Conservation (phyloP, 495 filamentous ascomycete genomes). For the Ramalina intermedia region DNA sequence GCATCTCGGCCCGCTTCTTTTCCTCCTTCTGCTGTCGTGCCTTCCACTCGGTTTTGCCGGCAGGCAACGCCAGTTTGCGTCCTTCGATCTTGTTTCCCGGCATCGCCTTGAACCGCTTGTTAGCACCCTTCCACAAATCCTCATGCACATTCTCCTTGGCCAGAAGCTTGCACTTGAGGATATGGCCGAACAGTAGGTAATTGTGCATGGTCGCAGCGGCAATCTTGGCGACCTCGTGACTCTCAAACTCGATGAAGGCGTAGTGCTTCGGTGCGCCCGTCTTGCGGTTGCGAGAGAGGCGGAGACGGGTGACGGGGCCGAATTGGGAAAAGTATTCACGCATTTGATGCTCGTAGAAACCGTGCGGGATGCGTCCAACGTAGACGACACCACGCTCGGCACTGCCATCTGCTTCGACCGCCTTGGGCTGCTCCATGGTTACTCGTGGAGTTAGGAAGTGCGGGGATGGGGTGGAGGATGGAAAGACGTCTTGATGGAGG, state of each 20-base stretch:
- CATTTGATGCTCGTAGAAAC: constrained; percentile 97
- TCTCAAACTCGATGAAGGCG: constrained; percentile 82
- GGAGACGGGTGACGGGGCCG: constrained; percentile 63
- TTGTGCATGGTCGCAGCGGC: constrained; percentile 93
- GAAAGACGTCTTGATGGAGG: constrained; percentile 34
- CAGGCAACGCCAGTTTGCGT: constrained; percentile 51
- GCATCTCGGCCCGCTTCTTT: constrained; percentile 46
- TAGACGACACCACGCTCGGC: constrained; percentile 69
- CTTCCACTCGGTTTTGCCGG: constrained; percentile 60
- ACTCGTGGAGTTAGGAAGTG: constrained; percentile 46
- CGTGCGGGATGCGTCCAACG: constrained; percentile 77
- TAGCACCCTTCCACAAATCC: constrained; percentile 73
- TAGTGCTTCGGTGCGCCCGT: constrained; percentile 84
- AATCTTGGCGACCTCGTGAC: constrained; percentile 65
- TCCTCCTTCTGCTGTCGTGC: constrained; percentile 56
- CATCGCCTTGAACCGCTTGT: constrained; percentile 72
- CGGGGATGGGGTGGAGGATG: constrained; percentile 29
- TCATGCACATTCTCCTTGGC: constrained; percentile 62
- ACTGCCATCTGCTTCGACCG: constrained; percentile 15
- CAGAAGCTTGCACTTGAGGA: constrained; percentile 72
- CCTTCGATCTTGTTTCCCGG: constrained; percentile 77
- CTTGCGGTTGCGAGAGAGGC: constrained; percentile 78
- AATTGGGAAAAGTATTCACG: constrained; percentile 90
- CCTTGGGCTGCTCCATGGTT: constrained; percentile 36
- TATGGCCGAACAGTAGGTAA: constrained; percentile 87